phyloP scores from a whole-genome alignment of 31 red algal genomes.

The Asparagopsis taxiformis region DNA sequence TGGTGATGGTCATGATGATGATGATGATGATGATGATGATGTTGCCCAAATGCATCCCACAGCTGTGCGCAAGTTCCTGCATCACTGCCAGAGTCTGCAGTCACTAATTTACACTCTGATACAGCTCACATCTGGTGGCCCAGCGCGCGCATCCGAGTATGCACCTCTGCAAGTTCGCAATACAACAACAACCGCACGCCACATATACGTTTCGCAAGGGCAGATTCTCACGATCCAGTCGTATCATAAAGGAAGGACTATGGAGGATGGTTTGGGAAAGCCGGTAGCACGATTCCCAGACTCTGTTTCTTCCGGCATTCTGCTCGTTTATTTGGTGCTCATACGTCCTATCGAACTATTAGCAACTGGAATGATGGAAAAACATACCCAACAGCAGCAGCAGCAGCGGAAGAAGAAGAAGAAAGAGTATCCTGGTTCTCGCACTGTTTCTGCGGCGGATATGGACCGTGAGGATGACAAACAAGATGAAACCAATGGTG shows the following conservation, averaged over 20 bases:
- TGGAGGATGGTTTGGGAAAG: conserved; percentile 3
- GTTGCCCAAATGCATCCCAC: too few relatives aligned
- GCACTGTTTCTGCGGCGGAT: background rate
- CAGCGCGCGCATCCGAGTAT: background rate
- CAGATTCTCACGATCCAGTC: background rate
- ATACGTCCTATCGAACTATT: background rate
- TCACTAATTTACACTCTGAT: background rate
- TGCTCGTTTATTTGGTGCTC: background rate
- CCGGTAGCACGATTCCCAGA: background rate
- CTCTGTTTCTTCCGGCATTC: background rate
- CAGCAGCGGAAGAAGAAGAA: too few relatives aligned
- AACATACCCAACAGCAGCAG: too few relatives aligned
- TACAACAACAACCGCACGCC: background rate
- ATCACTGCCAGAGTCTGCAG: background rate
- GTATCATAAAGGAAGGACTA: background rate
- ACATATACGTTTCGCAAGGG: background rate
- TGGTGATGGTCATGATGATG: too few relatives aligned
- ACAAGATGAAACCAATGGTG: background rate
- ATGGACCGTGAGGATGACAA: background rate
- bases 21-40: too few relatives aligned
- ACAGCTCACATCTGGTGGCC: background rate
- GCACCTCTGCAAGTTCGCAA: background rate
- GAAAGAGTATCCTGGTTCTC: background rate
- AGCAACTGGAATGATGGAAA: background rate
- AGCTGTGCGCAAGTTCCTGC: background rate